These are phyloP conservation scores for Kentomonas sorsogonicus DNA, from an alignment of 208 protist genomes.

Conservation along the genomic window DNA sequence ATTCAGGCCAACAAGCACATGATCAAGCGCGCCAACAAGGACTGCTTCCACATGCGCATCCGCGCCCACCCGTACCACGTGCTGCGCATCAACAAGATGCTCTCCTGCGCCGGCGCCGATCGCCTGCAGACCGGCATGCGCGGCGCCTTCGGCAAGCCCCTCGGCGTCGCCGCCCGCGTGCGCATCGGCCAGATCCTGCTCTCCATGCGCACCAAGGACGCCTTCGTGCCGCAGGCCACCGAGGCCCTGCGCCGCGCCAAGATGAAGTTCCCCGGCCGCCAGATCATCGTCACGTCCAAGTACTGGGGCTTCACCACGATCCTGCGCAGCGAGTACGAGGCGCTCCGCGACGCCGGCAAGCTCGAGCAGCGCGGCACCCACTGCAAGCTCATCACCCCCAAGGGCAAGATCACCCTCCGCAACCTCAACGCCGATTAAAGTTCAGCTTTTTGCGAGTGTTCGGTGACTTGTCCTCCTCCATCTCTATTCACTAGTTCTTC, in stretches of 20 bases:
- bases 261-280: constrained; percentile 67
- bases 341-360: constrained; percentile 51
- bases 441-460: too few relatives aligned
- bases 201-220: constrained; percentile 93
- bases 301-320: constrained; percentile 85
- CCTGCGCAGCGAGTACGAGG: constrained; percentile 69
- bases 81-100: constrained; percentile 99
- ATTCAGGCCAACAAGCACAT: constrained; percentile 99
- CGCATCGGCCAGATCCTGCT: constrained; percentile 97
- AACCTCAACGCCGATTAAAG: constrained; percentile 28
- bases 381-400: constrained; percentile 66
- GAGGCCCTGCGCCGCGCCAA: constrained; percentile 81
- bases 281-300: constrained; percentile 71
- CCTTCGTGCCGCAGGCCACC: constrained; percentile 51
- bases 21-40: constrained; percentile 96
- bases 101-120: constrained; percentile 99
- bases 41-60: constrained; percentile 98
- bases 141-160: constrained; percentile 97
- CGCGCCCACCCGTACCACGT: constrained; percentile 99
- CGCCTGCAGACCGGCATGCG: constrained; percentile 98
- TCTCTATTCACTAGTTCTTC: too few relatives aligned
- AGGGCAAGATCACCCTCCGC: constrained; percentile 65
- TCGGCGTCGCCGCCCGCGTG: constrained; percentile 95
- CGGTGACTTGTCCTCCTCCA: too few relatives aligned
- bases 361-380: constrained; percentile 64